These are phyloP conservation scores for Fagopyrum homotropicum DNA, from an alignment of 148 eudicot genomes.

Conservation along the genomic window DNA sequence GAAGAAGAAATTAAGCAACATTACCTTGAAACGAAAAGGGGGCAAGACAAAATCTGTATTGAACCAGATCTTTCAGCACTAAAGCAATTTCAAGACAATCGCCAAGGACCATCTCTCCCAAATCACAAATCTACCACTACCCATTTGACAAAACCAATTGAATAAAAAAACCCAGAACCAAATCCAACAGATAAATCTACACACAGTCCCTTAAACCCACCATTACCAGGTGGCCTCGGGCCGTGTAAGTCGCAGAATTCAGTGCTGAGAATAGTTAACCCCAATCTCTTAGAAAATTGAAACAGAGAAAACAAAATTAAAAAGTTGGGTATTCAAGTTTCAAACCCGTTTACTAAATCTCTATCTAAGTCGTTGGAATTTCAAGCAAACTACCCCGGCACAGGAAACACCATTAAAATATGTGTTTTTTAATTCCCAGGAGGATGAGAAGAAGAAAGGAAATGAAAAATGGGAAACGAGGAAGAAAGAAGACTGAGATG, in stretches of 20 bases:
- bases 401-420: not conserved
- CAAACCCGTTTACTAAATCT: not conserved
- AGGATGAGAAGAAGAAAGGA: not conserved
- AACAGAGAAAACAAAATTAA: not conserved
- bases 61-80: not conserved
- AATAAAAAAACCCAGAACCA: not conserved
- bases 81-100: not conserved
- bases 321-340: conserved; percentile 1
- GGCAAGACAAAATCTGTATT: not conserved
- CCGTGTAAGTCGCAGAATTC: not conserved
- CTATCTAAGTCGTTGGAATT: conserved; percentile 4
- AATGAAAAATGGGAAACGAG: not conserved
- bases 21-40: not conserved
- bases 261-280: not conserved
- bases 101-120: not conserved
- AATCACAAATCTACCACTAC: conserved; percentile 10
- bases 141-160: not conserved
- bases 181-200: conserved; percentile 9
- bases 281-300: not conserved
- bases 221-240: conserved; percentile 9
- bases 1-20: not conserved
- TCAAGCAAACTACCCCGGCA: not conserved
- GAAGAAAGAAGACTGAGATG: not conserved
- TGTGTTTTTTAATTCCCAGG: not conserved
- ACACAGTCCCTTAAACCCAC: not conserved